Evolutionary conservation across 1,284 basidiomycete genomes (phyloP).

Genomic region (Cutaneotrichosporon dermatis): DNA sequence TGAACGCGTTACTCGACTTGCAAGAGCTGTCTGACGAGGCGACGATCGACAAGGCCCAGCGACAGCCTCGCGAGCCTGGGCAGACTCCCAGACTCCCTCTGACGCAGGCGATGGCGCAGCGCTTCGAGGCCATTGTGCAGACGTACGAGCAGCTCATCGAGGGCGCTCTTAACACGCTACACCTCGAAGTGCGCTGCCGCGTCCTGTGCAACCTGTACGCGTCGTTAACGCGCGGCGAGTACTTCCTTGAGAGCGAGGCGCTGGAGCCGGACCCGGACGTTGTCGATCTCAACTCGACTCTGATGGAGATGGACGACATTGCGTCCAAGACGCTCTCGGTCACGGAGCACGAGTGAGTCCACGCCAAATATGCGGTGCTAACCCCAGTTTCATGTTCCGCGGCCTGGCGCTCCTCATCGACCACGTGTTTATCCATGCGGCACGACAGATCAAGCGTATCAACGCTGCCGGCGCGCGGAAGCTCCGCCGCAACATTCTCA

Average conservation of each 20-base stretch:
- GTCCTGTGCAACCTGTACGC: conserved; percentile 76
- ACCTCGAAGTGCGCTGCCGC: conserved; percentile 82
- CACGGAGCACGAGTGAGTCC: conserved; percentile 56
- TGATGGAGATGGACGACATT: conserved; percentile 72
- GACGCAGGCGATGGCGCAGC: conserved; percentile 78
- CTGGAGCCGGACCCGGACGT: conserved; percentile 87
- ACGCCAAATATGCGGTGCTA: not conserved
- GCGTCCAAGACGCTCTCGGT: conserved; percentile 60
- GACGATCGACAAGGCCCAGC: conserved; percentile 50
- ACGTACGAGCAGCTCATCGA: conserved; percentile 85
- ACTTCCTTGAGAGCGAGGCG: conserved; percentile 72
- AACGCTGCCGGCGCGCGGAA: conserved; percentile 81
- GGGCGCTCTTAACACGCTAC: conserved; percentile 80
- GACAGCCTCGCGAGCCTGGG: conserved; percentile 47
- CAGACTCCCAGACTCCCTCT: conserved; percentile 67
- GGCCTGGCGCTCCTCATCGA: conserved; percentile 86
- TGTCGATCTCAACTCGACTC: conserved; percentile 76
- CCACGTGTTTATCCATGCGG: conserved; percentile 70
- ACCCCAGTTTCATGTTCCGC: conserved; percentile 64
- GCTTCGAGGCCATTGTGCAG: conserved; percentile 81
- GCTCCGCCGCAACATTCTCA: conserved; percentile 82
- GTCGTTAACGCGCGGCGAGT: conserved; percentile 73
- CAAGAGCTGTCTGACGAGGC: conserved; percentile 60
- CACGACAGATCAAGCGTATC: conserved; percentile 64
- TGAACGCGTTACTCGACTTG: conserved; percentile 61